Percentiles rank a stretch among this genome's conserved stretches.
These are phyloP conservation scores for Dichomitus squalens DNA, from an alignment of 1,284 basidiomycete species.

Conservation along the genomic window DNA sequence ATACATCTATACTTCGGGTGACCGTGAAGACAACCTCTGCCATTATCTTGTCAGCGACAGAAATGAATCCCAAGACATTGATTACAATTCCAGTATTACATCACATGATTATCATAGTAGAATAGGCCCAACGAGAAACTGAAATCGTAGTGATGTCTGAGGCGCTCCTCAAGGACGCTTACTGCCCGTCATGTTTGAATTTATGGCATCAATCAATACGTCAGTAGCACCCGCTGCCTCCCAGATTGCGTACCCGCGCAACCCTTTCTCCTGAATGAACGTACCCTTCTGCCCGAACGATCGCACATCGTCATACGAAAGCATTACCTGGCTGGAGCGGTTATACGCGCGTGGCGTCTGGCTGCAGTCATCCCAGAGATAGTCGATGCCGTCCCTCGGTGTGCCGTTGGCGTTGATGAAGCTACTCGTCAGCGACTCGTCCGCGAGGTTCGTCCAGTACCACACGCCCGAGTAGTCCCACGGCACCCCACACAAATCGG, in stretches of 20 bases:
- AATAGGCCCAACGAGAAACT: background rate
- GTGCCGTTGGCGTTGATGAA: slow-evolving; percentile 51
- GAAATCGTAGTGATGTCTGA: no score
- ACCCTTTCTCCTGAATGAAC: slow-evolving; percentile 51
- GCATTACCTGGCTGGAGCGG: slow-evolving; percentile 37
- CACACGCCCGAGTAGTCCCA: no score
- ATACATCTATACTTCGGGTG: no score
- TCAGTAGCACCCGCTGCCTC: slow-evolving; percentile 59
- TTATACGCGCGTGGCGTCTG: slow-evolving; percentile 54
- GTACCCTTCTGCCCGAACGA: slow-evolving; percentile 56
- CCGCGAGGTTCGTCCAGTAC: no score
- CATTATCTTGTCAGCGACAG: no score
- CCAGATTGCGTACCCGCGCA: slow-evolving; percentile 69
- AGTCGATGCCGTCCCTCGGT: slow-evolving; percentile 40
- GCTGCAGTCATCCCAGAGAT: slow-evolving; percentile 47
- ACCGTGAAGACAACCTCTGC: no score
- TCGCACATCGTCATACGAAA: slow-evolving; percentile 42
- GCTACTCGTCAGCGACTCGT: slow-evolving; percentile 42
- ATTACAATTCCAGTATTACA: no score
- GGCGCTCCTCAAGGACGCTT: no score
- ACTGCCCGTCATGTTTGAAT: no score
- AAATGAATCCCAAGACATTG: no score
- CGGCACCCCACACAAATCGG: no score
- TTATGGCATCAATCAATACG: slow-evolving; percentile 1
- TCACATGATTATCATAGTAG: no score